phyloP scores from a whole-genome alignment of 2,329 filamentous ascomycete genomes.

The Calonectria naviculata region DNA sequence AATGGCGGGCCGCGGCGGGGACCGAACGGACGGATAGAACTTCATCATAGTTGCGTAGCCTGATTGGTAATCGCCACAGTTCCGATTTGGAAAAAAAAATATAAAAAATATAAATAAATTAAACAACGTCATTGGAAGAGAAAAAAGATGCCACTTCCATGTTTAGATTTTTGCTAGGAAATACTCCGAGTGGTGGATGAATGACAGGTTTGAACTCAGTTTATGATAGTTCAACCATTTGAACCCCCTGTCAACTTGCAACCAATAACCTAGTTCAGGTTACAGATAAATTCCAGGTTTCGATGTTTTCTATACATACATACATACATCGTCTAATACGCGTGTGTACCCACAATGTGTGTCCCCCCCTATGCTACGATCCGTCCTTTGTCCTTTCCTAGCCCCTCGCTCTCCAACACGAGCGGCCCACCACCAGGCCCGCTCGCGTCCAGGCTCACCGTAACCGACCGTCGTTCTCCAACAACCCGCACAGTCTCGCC shows the following conservation, averaged over 20 bases:
- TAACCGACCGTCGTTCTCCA: constrained; percentile 76
- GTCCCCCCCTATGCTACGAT: constrained; percentile 47
- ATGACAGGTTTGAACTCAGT: neutral
- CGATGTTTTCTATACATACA: constrained; percentile 16
- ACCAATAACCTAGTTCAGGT: neutral
- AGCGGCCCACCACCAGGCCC: constrained; percentile 74
- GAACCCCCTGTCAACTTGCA: neutral
- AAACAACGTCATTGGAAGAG: neutral
- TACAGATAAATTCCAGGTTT: constrained; percentile 1
- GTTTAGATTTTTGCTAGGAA: neutral
- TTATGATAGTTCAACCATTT: neutral
- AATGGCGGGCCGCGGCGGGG: neutral
- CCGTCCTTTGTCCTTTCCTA: constrained; percentile 44
- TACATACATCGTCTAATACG: neutral
- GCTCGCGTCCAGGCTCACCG: constrained; percentile 76
- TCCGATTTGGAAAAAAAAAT: neutral
- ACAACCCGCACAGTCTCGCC: constrained; percentile 83
- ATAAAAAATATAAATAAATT: no score
- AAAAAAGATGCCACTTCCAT: neutral
- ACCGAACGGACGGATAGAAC: no score
- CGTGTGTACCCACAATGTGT: neutral
- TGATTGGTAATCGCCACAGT: no score
- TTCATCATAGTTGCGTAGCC: no score
- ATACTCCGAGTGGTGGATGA: neutral
- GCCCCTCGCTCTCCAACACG: constrained; percentile 70